Percentiles rank a stretch among this genome's conserved stretches.
These are phyloP conservation scores for Solanum paucissectum DNA, from an alignment of 257 asterid genomes.

Conservation along the genomic window DNA sequence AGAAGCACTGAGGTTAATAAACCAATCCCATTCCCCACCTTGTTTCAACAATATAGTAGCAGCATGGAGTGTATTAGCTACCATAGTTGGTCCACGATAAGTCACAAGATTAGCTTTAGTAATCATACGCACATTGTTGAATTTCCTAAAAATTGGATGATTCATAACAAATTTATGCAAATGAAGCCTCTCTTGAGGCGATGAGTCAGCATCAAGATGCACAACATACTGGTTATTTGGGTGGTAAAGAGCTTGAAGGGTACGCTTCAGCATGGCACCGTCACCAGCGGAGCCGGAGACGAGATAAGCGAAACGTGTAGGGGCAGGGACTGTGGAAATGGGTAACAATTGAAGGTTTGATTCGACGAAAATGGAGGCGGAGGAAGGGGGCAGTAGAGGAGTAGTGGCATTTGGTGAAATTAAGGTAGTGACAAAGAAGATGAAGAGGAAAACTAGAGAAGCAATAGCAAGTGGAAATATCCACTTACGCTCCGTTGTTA, in stretches of 20 bases:
- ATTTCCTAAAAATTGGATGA: slow-evolving; percentile 32
- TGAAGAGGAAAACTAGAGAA: slow-evolving; percentile 43
- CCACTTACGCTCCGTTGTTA: slow-evolving; percentile 61
- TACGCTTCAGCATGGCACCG: slow-evolving; percentile 71
- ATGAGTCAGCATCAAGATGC: slow-evolving; percentile 83
- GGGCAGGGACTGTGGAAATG: slow-evolving; percentile 31
- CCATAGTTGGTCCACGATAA: slow-evolving; percentile 98
- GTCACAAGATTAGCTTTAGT: slow-evolving; percentile 82
- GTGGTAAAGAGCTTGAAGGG: slow-evolving; percentile 69
- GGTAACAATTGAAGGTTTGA: slow-evolving; percentile 58
- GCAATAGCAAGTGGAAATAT: slow-evolving; percentile 69
- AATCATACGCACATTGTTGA: slow-evolving; percentile 71
- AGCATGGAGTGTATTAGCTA: slow-evolving; percentile 79
- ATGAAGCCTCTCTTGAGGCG: slow-evolving; percentile 66
- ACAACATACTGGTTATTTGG: slow-evolving; percentile 74
- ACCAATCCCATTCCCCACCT: slow-evolving; percentile 34
- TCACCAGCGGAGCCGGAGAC: slow-evolving; percentile 82
- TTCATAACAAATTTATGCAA: slow-evolving; percentile 35
- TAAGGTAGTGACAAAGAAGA: slow-evolving; percentile 53
- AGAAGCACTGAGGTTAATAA: neutral
- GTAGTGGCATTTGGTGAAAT: slow-evolving; percentile 57
- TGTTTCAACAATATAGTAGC: slow-evolving; percentile 80
- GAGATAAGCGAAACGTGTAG: slow-evolving; percentile 67
- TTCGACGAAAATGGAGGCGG: slow-evolving; percentile 62
- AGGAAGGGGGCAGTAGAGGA: slow-evolving; percentile 51